Base-by-base conservation (phyloP, 1,139 yeast species). In the Suhomyces choctaworum region DNA sequence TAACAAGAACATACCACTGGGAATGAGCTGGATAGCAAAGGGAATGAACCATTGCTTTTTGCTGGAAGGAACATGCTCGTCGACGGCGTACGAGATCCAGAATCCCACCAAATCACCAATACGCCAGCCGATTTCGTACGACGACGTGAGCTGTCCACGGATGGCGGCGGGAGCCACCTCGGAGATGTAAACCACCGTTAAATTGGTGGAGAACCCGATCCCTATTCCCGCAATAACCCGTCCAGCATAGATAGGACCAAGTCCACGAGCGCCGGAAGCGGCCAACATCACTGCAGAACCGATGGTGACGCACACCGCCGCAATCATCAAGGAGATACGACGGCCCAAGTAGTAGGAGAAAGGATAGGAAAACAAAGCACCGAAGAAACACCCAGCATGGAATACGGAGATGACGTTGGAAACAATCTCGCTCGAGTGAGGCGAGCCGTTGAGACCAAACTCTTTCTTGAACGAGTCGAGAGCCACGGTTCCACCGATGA, bases 351-450 rank as follows among this genome's bases (percentile, higher is more conserved):
- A 56, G 42, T 60, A 66, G 12, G 69, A 62, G 27, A 62, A 58
- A 3, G 70, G 71, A 39, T 70, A 68, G 12, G 72, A 62, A 13
- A 66, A 51, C 16, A 68, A 48, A 2, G 76, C 70, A 7, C 77
- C 78, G 42, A 70, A 69, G 47, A 71, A 70, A 24, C 73, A 70
- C 7, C 72, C 74, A 16, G 65, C 72, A 40, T 73, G 78, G 51
- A 70, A 70, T 24, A 68, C 59, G 8, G 75, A 67, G 26, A 71
- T 70, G 23, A 71, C 55, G 42, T 64, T 69, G 23, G 67, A 58
- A 4, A 60, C 48, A 22, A 61, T 49, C 29, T 27, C 41, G 27
- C 50, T 52, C 13, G 62, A 52, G 28, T 62, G 62, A 14, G 36
- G 12, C 2, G 50, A 36, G 15, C 35, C 39, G 40, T 58, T 61